Evolutionary conservation across 2,329 filamentous ascomycete species (phyloP).

Genomic region (Hypoxylon sp.): DNA sequence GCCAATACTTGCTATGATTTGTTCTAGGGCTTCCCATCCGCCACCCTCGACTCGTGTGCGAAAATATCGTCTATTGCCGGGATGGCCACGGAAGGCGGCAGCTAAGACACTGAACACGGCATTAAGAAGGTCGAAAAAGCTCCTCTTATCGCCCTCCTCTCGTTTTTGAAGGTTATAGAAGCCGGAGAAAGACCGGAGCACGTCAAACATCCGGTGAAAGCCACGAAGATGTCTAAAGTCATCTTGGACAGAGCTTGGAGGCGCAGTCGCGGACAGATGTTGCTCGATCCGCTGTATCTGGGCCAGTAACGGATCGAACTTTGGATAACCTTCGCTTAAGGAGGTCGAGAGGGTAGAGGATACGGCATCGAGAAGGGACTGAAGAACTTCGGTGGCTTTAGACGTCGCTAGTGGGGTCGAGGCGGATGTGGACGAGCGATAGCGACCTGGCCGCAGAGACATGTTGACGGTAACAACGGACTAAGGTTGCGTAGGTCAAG

Average conservation of each 20-base stretch:
- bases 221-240: constrained; percentile 85
- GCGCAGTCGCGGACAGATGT: constrained; percentile 63
- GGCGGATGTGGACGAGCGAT: constrained; percentile 74
- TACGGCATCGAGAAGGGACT: constrained; percentile 65
- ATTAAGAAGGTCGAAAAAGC: constrained; percentile 77
- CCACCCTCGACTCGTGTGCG: constrained; percentile 78
- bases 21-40: constrained; percentile 83
- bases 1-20: constrained; percentile 77
- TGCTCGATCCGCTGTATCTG: constrained; percentile 76
- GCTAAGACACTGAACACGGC: constrained; percentile 80
- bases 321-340: constrained; percentile 60
- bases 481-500: constrained; percentile 31
- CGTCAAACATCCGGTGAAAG: constrained; percentile 79
- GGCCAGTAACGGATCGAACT: constrained; percentile 64
- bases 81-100: constrained; percentile 80
- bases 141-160: constrained; percentile 71
- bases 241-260: constrained; percentile 73
- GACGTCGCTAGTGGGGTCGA: constrained; percentile 68
- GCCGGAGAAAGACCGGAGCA: constrained; percentile 78
- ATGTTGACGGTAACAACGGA: constrained; percentile 56
- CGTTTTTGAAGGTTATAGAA: constrained; percentile 79
- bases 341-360: constrained; percentile 53
- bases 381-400: constrained; percentile 72
- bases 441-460: constrained; percentile 67
- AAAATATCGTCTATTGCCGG: constrained; percentile 91